A percentile compares a stretch with the other conserved stretches of the same genome.
These are phyloP conservation scores for Porpolomopsis calyptriformis DNA, from an alignment of 768 basidiomycete species.

Conservation along the genomic window DNA sequence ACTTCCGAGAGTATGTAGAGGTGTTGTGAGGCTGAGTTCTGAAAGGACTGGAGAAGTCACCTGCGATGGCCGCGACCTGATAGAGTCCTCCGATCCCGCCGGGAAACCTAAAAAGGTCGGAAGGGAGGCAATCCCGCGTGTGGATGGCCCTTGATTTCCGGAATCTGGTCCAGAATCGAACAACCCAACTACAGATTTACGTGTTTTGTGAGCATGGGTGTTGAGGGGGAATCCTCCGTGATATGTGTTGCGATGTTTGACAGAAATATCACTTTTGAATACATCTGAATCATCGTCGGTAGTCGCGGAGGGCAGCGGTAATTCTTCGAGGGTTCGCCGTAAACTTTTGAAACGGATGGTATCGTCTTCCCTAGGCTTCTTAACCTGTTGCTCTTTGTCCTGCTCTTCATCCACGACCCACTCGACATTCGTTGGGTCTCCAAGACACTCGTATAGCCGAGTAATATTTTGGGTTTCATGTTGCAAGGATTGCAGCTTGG, in stretches of 20 bases:
- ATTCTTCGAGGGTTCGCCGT: slow-evolving; percentile 30
- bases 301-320: slow-evolving; percentile 10
- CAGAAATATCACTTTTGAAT: slow-evolving; percentile 1
- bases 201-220: slow-evolving; percentile 16
- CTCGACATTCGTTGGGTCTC: slow-evolving; percentile 42
- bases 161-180: slow-evolving; percentile 32
- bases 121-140: neutral
- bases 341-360: slow-evolving; percentile 43
- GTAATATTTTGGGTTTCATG: slow-evolving; percentile 62
- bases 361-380: slow-evolving; percentile 17
- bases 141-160: neutral
- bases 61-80: slow-evolving; percentile 23
- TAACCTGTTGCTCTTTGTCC: slow-evolving; percentile 21
- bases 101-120: neutral
- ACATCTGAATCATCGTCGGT: slow-evolving; percentile 1
- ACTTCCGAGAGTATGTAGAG: slow-evolving; percentile 35
- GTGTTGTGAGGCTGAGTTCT: slow-evolving; percentile 20
- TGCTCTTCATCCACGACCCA: slow-evolving; percentile 24
- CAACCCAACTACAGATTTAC: slow-evolving; percentile 52
- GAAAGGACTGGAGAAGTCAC: slow-evolving; percentile 26
- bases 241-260: slow-evolving; percentile 1
- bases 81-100: slow-evolving; percentile 12
- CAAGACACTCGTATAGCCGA: slow-evolving; percentile 58
- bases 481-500: slow-evolving; percentile 57
- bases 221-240: neutral